A percentile compares a stretch with the other conserved stretches of the same genome.
Evolutionary conservation across 2,329 filamentous ascomycete genomes (phyloP).

Genomic region (Pyrenochaeta sp.): DNA sequence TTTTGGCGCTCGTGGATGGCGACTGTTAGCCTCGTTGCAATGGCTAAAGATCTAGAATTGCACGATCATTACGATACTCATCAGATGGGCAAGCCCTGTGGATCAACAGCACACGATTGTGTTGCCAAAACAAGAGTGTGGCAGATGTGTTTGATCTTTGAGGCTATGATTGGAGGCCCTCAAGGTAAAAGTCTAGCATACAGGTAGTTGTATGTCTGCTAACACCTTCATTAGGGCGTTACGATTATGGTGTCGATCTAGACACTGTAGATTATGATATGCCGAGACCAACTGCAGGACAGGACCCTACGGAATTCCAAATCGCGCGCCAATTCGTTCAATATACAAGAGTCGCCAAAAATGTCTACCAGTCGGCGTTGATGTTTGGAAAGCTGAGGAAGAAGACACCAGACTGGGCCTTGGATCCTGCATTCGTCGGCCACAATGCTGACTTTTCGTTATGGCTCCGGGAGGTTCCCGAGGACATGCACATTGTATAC

Average conservation of each 20-base stretch:
- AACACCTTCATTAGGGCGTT: conserved; percentile 60
- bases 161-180: conserved; percentile 91
- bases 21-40: conserved; percentile 87
- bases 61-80: conserved; percentile 87
- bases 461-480: conserved; percentile 79
- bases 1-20: conserved; percentile 98
- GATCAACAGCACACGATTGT: conserved; percentile 75
- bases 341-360: conserved; percentile 77
- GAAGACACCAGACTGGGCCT: conserved; percentile 82
- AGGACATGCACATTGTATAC: conserved; percentile 79
- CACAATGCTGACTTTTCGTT: conserved; percentile 78
- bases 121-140: conserved; percentile 85
- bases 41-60: conserved; percentile 89
- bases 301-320: conserved; percentile 77
- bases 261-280: conserved; percentile 79
- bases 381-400: conserved; percentile 77
- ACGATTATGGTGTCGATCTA: conserved; percentile 76
- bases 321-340: conserved; percentile 86
- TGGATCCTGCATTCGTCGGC: conserved; percentile 81
- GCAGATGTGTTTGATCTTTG: conserved; percentile 85
- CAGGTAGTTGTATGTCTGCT: conserved; percentile 1
- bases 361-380: conserved; percentile 78
- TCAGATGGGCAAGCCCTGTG: conserved; percentile 73
- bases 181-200: conserved; percentile 68
- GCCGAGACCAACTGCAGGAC: conserved; percentile 67